A percentile compares a stretch with the other conserved stretches of the same genome.
phyloP scores from a whole-genome alignment of 768 basidiomycete genomes.

The Lactarius evosmus region DNA sequence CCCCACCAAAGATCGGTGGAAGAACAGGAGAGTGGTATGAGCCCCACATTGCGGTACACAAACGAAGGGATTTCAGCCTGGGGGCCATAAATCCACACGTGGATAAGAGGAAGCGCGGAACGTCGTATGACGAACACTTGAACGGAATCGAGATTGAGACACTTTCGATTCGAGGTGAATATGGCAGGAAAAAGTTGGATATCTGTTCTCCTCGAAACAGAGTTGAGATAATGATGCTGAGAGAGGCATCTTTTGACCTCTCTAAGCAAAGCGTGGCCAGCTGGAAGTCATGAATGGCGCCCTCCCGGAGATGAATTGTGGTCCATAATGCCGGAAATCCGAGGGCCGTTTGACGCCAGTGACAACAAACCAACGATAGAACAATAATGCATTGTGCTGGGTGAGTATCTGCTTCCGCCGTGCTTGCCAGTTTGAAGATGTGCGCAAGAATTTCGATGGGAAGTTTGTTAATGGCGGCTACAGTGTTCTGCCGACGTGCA shows the following conservation, averaged over 20 bases:
- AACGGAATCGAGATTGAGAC: constrained; percentile 24
- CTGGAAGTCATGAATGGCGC: constrained; percentile 27
- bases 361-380: constrained; percentile 27
- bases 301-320: constrained; percentile 28
- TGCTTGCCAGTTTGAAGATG: constrained; percentile 24
- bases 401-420: constrained; percentile 11
- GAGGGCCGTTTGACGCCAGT: constrained; percentile 28
- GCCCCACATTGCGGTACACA: constrained; percentile 29
- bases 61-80: constrained; percentile 22
- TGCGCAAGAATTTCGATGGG: constrained; percentile 26
- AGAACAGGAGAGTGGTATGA: constrained; percentile 21
- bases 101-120: constrained; percentile 25
- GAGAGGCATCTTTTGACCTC: constrained; percentile 24
- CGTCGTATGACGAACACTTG: constrained; percentile 24
- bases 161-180: constrained; percentile 25
- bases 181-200: constrained; percentile 25
- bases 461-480: constrained; percentile 17
- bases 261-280: constrained; percentile 27
- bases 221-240: constrained; percentile 26
- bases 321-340: constrained; percentile 26
- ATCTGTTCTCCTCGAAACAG: constrained; percentile 28
- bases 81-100: constrained; percentile 26
- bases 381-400: constrained; percentile 21
- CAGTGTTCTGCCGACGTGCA: constrained; percentile 23
- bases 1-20: constrained; percentile 25